Evolutionary conservation across 2,329 filamentous ascomycete genomes (phyloP).

Genomic region (Xylaria sp.): DNA sequence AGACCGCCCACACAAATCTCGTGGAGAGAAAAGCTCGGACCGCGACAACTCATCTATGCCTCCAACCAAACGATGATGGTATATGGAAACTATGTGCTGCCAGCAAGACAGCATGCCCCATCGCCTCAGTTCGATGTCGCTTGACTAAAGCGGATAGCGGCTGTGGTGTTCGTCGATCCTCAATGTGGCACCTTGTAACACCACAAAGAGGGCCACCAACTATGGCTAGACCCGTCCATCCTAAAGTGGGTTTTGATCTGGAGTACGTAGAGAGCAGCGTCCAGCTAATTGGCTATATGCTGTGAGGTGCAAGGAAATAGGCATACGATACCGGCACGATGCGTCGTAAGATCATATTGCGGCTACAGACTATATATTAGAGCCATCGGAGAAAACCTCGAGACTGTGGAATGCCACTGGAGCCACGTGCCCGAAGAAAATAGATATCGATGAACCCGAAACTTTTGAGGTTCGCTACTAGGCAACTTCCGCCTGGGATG

Average conservation of each 20-base stretch:
- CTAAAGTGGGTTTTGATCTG: conserved; percentile 37
- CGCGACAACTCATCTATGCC: conserved; percentile 34
- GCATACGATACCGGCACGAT: conserved; percentile 25
- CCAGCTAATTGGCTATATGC: conserved; percentile 12
- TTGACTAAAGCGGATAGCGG: conserved; percentile 36
- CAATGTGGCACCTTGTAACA: conserved; percentile 29
- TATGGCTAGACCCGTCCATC: conserved; percentile 41
- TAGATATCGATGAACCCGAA: conserved; percentile 38
- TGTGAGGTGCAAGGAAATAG: conserved; percentile 12
- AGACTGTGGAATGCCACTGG: conserved; percentile 47
- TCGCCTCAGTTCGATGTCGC: conserved; percentile 26
- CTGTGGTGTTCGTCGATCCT: conserved; percentile 35
- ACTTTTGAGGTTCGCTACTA: conserved; percentile 7
- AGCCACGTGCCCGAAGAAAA: conserved; percentile 53
- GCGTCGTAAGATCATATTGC: conserved; percentile 15
- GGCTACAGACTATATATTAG: conserved; percentile 34
- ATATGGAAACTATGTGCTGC: conserved; percentile 36
- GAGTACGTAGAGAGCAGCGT: conserved; percentile 24
- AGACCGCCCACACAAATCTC: conserved; percentile 23
- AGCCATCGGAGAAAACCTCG: conserved; percentile 28
- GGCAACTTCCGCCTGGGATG: conserved; percentile 38
- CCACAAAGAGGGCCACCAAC: conserved; percentile 35
- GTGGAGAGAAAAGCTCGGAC: conserved; percentile 15
- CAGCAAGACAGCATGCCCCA: conserved; percentile 30
- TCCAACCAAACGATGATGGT: conserved; percentile 22